Base-by-base conservation (phyloP, 2,329 filamentous ascomycete species). In the Thielaviopsis ethacetica region DNA sequence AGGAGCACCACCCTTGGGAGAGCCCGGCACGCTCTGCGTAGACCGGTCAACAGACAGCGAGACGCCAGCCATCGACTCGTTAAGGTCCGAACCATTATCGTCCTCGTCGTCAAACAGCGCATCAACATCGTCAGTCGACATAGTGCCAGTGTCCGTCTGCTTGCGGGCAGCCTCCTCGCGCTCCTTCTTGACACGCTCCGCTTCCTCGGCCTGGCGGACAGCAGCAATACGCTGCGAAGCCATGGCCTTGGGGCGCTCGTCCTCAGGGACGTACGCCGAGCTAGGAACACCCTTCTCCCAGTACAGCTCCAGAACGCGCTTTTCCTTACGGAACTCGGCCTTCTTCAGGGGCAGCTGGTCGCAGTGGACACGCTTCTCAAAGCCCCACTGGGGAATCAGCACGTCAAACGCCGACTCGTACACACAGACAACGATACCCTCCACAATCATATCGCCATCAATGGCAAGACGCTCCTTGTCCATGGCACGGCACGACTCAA, bases 201-300 rank as follows among this genome's bases (percentile, higher is more conserved):
- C 88, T 65, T 86, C 86, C 66, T 95, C 88, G 5, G 88, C 87
- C 66, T 93, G 85, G 60, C 84, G 83, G 50, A 85, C 85, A 34
- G 87, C 87, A 41, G 85, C 86, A 57, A 84, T 81, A 63, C 88
- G 82, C 65, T 87, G 81, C 62, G 85, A 86, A 12, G 81, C 80
- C 59, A 81, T 84, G 56, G 86, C 84, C 77, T 93, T 94, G 58
- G 91, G 91, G 60, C 91, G 86, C 75, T 98, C 93, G 68, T 98
- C 93, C 69, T 98, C 93, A 2, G 93, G 93, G 57, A 98, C 85
- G 66, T 94, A 98, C 2, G 91, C 88, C 51, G 91, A 96, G 63
- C 91, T 97, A 27, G 91, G 89, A 7, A 97, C 90, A 53, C 93
- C 93, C 81, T 97, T 98, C 83, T 98, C 93, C 93, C 93, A 98